A percentile compares a stretch with the other conserved stretches of the same genome.
These are phyloP conservation scores for Verticillium isaacii DNA, from an alignment of 2,329 filamentous ascomycete genomes.

Conservation along the genomic window DNA sequence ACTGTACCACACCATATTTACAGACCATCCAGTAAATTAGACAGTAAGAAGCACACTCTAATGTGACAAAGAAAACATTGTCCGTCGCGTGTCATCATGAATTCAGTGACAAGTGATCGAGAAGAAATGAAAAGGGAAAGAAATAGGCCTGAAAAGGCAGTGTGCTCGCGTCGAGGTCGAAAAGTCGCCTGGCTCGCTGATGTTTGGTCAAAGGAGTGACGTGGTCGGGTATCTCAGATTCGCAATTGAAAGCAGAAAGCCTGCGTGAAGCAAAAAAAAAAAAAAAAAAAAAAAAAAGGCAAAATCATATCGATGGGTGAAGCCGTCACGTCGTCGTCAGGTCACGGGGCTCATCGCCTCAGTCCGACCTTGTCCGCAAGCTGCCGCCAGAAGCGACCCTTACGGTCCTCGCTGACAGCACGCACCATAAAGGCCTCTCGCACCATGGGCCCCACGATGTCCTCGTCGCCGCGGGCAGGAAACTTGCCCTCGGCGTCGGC, in stretches of 20 bases:
- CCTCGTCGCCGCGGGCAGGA: conserved; percentile 79
- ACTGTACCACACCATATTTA: background rate
- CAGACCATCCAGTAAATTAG: background rate
- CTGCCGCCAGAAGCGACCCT: conserved; percentile 42
- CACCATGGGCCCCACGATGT: conserved; percentile 91
- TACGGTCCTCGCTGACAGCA: conserved; percentile 37
- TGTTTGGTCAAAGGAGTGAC: background rate
- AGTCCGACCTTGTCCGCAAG: conserved; percentile 40
- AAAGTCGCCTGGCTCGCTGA: background rate
- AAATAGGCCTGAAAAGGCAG: background rate
- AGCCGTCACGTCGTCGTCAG: background rate
- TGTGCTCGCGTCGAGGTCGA: background rate
- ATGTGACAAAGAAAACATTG: background rate
- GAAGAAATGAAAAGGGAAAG: background rate
- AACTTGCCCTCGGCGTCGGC: conserved; percentile 78
- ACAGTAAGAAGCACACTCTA: background rate
- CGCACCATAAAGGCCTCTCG: conserved; percentile 50
- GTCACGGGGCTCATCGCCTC: background rate
- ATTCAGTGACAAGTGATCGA: background rate
- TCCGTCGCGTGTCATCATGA: background rate
- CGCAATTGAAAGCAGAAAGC: background rate
- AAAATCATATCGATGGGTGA: background rate
- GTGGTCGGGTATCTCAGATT: background rate
- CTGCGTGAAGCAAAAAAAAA: background rate
- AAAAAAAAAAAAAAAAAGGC: background rate